These are phyloP conservation scores for Ophiostoma sp. DNA, from an alignment of 2,329 filamentous ascomycete genomes.

Conservation along the genomic window DNA sequence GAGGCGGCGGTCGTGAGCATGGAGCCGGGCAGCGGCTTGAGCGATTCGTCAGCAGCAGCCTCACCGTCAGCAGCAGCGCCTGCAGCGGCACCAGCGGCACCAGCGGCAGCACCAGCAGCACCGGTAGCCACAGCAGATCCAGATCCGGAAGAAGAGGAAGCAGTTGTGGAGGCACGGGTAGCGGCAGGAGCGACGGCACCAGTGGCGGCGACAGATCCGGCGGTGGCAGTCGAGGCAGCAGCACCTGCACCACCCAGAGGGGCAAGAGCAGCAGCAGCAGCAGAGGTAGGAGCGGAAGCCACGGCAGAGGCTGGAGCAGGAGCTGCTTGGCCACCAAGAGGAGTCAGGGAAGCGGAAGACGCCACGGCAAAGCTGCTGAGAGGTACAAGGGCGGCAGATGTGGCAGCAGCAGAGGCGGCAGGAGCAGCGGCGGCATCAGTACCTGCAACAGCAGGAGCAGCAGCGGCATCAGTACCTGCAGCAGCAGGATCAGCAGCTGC, in stretches of 20 bases:
- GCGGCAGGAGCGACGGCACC: background rate
- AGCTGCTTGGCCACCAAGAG: background rate
- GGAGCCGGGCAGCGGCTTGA: background rate
- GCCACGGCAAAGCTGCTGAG: background rate
- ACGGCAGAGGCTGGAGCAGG: background rate
- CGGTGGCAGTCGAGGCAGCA: background rate
- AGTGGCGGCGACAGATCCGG: background rate
- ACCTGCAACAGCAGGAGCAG: background rate
- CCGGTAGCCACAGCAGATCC: background rate
- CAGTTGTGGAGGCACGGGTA: background rate
- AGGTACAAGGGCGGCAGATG: background rate
- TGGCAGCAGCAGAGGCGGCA: background rate
- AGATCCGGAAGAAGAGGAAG: background rate
- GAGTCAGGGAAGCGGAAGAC: background rate
- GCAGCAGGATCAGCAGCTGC: background rate
- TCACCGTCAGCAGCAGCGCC: background rate
- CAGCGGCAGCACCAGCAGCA: background rate
- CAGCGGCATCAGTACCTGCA: background rate
- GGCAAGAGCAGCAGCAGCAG: background rate
- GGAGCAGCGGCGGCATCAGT: background rate
- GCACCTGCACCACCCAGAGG: background rate
- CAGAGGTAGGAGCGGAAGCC: background rate
- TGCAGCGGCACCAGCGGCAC: background rate
- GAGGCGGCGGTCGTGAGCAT: background rate
- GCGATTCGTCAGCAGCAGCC: background rate